Conservation (phyloP, 257 asterid species). For the Plantago ovata region DNA sequence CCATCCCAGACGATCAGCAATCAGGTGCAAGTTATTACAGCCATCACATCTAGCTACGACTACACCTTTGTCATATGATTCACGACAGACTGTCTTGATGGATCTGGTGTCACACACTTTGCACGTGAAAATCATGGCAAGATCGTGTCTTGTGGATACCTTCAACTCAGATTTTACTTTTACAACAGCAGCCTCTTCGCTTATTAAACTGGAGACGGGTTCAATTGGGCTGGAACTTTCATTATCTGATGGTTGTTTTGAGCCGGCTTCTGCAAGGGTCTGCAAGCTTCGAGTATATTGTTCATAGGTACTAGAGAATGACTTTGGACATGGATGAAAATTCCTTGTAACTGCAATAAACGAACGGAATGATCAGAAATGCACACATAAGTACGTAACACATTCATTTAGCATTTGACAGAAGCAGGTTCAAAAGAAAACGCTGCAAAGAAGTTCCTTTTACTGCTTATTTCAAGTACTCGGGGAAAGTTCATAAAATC, state of each 20-base stretch:
- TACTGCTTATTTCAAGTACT: no score
- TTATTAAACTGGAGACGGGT: constrained; percentile 16
- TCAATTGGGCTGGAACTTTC: constrained; percentile 25
- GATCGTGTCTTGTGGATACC: constrained; percentile 61
- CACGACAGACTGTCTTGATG: constrained; percentile 65
- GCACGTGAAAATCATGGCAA: constrained; percentile 78
- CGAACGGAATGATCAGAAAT: neutral
- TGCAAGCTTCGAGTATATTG: constrained; percentile 38
- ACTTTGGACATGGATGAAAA: constrained; percentile 33
- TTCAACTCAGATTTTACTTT: constrained; percentile 47
- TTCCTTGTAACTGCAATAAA: constrained; percentile 37
- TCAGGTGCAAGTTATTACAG: constrained; percentile 71
- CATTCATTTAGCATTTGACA: neutral
- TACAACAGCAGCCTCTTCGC: constrained; percentile 20
- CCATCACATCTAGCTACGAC: constrained; percentile 87
- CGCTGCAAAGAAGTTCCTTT: no score
- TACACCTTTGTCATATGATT: constrained; percentile 75
- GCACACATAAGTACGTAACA: no score
- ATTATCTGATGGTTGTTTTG: constrained; percentile 20
- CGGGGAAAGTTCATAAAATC: no score
- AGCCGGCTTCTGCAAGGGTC: constrained; percentile 33
- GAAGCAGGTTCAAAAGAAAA: neutral
- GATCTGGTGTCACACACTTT: constrained; percentile 69
- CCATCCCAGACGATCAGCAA: constrained; percentile 94
- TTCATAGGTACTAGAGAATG: constrained; percentile 30